Evolutionary conservation across 352 stramenopile species (phyloP).

Genomic region (Elongisporangium prolatum): DNA sequence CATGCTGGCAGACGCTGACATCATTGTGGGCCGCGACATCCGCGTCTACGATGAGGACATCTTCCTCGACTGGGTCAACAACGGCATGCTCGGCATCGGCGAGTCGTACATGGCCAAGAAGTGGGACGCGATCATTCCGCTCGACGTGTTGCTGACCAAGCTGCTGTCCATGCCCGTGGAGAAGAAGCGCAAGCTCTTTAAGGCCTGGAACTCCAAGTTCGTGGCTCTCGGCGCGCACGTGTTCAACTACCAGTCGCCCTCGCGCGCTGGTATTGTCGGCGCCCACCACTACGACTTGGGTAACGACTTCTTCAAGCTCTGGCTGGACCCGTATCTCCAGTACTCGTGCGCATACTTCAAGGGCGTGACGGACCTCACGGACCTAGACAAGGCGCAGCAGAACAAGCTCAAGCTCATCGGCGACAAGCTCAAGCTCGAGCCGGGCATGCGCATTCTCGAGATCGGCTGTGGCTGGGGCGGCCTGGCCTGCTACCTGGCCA

Average conservation of each 20-base stretch:
- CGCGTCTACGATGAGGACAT: constrained; percentile 77
- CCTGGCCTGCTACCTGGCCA: constrained; percentile 83
- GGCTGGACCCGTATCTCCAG: constrained; percentile 84
- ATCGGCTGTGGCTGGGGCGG: constrained; percentile 89
- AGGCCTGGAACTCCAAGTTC: constrained; percentile 84
- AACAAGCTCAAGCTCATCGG: constrained; percentile 88
- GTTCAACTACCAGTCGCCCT: constrained; percentile 88
- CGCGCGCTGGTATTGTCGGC: constrained; percentile 74
- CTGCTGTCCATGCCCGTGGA: constrained; percentile 62
- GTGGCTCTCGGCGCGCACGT: constrained; percentile 65
- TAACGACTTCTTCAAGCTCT: constrained; percentile 89
- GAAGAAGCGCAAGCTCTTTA: constrained; percentile 82
- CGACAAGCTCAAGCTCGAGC: constrained; percentile 82
- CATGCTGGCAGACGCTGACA: constrained; percentile 79
- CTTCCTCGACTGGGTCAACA: constrained; percentile 83
- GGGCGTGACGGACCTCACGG: constrained; percentile 54
- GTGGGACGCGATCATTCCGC: constrained; percentile 77
- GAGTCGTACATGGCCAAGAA: constrained; percentile 89
- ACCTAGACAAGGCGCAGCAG: constrained; percentile 79
- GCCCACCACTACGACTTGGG: constrained; percentile 85
- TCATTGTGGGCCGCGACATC: constrained; percentile 79
- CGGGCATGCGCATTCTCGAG: constrained; percentile 82
- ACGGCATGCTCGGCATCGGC: constrained; percentile 80
- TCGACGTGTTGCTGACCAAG: constrained; percentile 73
- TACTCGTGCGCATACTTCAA: constrained; percentile 88